These are phyloP conservation scores for Martiniozyma asiatica DNA, from an alignment of 1,139 yeast genomes.

Conservation along the genomic window DNA sequence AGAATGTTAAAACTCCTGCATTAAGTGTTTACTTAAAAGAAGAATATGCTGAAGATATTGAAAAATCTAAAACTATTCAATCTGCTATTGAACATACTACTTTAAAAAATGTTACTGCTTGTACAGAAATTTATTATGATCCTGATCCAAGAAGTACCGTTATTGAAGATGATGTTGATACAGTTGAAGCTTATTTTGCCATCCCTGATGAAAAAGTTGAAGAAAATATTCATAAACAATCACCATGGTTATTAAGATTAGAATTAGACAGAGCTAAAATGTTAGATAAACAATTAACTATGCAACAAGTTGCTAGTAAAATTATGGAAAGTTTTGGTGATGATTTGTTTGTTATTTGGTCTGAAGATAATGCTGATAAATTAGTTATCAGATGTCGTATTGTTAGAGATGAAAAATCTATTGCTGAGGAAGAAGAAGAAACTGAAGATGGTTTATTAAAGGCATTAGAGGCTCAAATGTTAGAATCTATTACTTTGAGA, in stretches of 20 bases:
- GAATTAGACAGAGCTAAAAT: constrained; percentile 97
- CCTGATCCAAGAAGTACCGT: constrained; percentile 97
- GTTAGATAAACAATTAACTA: constrained; percentile 94
- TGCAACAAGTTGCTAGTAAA: constrained; percentile 97
- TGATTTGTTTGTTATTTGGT: constrained; percentile 95
- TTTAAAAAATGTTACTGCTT: constrained; percentile 88
- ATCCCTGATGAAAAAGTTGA: constrained; percentile 97
- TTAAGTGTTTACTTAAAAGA: constrained; percentile 79
- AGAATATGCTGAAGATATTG: constrained; percentile 78
- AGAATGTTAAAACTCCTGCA: constrained; percentile 97
- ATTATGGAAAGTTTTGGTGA: constrained; percentile 89
- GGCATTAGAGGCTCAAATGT: constrained; percentile 92
- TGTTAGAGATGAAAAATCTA: constrained; percentile 86
- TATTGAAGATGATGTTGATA: constrained; percentile 91
- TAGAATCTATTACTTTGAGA: constrained; percentile 85
- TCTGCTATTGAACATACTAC: constrained; percentile 96
- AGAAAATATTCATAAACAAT: constrained; percentile 83
- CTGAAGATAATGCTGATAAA: constrained; percentile 97
- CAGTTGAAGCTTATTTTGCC: constrained; percentile 93
- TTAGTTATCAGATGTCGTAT: constrained; percentile 97
- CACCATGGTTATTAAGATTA: constrained; percentile 94
- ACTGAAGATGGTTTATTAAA: constrained; percentile 96
- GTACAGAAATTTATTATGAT: constrained; percentile 93
- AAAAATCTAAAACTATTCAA: constrained; percentile 87
- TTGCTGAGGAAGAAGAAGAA: constrained; percentile 89